phyloP scores from a whole-genome alignment of 495 filamentous ascomycete species.

The Aspergillus cavernicola region DNA sequence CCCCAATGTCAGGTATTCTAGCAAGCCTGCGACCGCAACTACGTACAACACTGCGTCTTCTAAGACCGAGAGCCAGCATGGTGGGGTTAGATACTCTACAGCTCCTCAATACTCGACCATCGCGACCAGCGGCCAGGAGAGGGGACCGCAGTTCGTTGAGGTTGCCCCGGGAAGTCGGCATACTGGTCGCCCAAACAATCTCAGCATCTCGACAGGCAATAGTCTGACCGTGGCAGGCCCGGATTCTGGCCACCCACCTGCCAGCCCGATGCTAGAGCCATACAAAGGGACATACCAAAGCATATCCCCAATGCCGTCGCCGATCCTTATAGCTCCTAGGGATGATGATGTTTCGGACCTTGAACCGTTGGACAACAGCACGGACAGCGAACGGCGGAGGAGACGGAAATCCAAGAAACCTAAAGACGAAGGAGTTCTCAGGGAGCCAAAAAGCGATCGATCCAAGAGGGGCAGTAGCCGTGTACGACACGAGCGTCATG shows the following conservation, averaged over 20 bases:
- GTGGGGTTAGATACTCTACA: conserved; percentile 13
- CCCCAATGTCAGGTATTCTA: conserved; percentile 39
- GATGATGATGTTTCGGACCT: conserved; percentile 50
- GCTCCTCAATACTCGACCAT: conserved; percentile 18
- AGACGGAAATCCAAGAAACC: conserved; percentile 29
- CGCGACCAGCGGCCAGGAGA: conserved; percentile 12
- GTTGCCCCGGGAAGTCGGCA: conserved; percentile 36
- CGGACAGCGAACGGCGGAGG: conserved; percentile 32
- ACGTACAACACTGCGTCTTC: conserved; percentile 17
- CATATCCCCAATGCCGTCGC: conserved; percentile 91
- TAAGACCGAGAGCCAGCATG: conserved; percentile 21
- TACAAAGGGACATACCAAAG: conserved; percentile 95
- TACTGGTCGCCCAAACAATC: conserved; percentile 30
- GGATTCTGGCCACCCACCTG: conserved; percentile 48
- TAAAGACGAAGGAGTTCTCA: conserved; percentile 23
- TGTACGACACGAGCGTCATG: conserved; percentile 24
- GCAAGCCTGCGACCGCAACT: conserved; percentile 20
- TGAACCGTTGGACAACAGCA: conserved; percentile 38
- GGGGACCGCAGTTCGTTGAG: conserved; percentile 40
- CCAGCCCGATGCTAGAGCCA: conserved; percentile 83
- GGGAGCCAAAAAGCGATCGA: conserved; percentile 28
- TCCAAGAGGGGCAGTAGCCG: conserved; percentile 29
- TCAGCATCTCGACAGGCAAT: conserved; percentile 39
- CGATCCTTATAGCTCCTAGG: conserved; percentile 46
- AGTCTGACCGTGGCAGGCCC: conserved; percentile 30